Evolutionary conservation across 2,329 filamentous ascomycete genomes (phyloP).

Genomic region (Diaporthe sp.): DNA sequence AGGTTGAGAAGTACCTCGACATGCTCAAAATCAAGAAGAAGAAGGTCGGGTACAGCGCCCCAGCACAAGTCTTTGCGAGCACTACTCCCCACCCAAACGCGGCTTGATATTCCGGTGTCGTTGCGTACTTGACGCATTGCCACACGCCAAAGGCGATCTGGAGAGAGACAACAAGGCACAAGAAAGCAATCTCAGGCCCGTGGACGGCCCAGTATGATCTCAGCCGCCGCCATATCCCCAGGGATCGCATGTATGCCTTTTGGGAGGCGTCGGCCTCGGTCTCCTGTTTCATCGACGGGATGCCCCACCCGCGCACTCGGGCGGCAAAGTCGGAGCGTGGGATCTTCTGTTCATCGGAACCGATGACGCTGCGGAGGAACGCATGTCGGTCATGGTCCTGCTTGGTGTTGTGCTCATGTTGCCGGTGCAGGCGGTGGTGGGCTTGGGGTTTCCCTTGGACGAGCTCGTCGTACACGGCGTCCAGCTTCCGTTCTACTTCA

Average conservation of each 20-base stretch:
- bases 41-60: conserved; percentile 65
- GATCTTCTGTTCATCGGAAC: conserved; percentile 53
- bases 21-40: conserved; percentile 69
- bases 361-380: conserved; percentile 63
- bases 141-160: conserved; percentile 64
- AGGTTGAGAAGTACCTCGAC: conserved; percentile 66
- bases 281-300: conserved; percentile 9
- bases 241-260: conserved; percentile 57
- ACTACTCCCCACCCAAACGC: conserved; percentile 67
- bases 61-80: conserved; percentile 64
- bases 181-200: conserved; percentile 61
- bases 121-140: conserved; percentile 65
- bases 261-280: conserved; percentile 52
- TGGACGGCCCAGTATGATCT: conserved; percentile 66
- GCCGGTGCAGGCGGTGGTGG: conserved; percentile 54
- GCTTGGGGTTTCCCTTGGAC: conserved; percentile 52
- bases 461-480: conserved; percentile 62
- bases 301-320: conserved; percentile 55
- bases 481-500: conserved; percentile 64
- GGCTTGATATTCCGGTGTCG: conserved; percentile 53
- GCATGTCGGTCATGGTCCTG: conserved; percentile 56
- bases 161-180: conserved; percentile 57
- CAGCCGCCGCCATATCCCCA: conserved; percentile 56
- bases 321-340: conserved; percentile 57
- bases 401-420: conserved; percentile 39